A percentile compares a stretch with the other conserved stretches of the same genome.
Conservation (phyloP, 768 basidiomycete genomes). For the Suillus tomentosus region DNA sequence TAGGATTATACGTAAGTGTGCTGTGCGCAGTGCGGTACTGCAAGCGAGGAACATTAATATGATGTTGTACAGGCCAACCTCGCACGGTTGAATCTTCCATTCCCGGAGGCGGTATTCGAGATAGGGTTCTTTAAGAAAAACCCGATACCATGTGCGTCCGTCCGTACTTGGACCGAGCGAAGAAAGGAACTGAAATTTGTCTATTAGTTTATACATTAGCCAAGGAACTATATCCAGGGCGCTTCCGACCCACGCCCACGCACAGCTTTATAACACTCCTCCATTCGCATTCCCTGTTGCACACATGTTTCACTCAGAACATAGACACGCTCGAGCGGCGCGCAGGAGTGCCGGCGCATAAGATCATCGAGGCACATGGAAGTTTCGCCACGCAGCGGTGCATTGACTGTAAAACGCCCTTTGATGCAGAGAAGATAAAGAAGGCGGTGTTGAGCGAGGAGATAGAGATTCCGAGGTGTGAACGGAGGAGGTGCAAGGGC, state of each 20-base stretch:
- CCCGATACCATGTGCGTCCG: constrained; percentile 71
- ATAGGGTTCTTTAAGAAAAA: constrained; percentile 81
- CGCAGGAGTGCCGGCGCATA: constrained; percentile 71
- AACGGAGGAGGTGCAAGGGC: constrained; percentile 53
- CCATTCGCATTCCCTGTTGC: constrained; percentile 64
- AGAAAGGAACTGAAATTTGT: neutral
- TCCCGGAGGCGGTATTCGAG: constrained; percentile 95
- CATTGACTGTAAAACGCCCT: constrained; percentile 65
- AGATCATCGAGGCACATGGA: constrained; percentile 94
- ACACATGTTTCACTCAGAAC: constrained; percentile 86
- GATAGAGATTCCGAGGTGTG: constrained; percentile 62
- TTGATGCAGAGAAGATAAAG: constrained; percentile 69
- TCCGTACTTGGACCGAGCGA: neutral
- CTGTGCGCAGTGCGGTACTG: neutral
- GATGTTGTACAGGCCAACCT: constrained; percentile 62
- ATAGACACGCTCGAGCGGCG: constrained; percentile 90
- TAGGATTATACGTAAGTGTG: constrained; percentile 33
- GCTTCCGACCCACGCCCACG: constrained; percentile 82
- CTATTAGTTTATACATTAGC: constrained; percentile 83
- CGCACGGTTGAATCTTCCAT: constrained; percentile 76
- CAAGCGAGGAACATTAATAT: neutral
- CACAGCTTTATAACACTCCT: constrained; percentile 91
- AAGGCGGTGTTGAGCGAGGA: constrained; percentile 57
- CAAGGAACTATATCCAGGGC: constrained; percentile 89
- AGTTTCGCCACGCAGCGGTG: constrained; percentile 90